These are phyloP conservation scores for Lepiota brunneoincarnata DNA, from an alignment of 768 basidiomycete genomes.

Conservation along the genomic window DNA sequence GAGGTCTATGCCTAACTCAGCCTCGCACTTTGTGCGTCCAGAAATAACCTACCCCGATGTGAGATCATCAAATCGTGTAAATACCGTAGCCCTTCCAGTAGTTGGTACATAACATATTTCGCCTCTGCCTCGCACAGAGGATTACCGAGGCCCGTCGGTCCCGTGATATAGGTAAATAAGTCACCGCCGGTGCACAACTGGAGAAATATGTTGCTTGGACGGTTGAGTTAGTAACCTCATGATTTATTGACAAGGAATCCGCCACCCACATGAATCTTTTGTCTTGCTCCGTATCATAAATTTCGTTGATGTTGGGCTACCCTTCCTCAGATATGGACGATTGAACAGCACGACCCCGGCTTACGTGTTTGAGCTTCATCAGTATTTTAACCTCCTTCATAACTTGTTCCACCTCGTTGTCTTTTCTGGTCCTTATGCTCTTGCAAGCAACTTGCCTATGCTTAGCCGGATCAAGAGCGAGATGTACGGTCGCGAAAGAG, in stretches of 20 bases:
- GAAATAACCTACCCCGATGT: slow-evolving; percentile 60
- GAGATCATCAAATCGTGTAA: slow-evolving; percentile 72
- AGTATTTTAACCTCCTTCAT: slow-evolving; percentile 81
- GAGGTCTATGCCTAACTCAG: slow-evolving; percentile 41
- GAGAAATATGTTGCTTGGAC: slow-evolving; percentile 71
- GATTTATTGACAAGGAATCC: not conserved
- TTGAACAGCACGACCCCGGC: slow-evolving; percentile 16
- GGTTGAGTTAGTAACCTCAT: not conserved
- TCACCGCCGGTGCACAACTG: slow-evolving; percentile 86
- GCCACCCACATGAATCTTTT: slow-evolving; percentile 53
- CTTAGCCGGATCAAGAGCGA: slow-evolving; percentile 63
- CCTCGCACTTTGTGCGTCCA: not conserved
- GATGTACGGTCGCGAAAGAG: slow-evolving; percentile 79
- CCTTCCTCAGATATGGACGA: not conserved
- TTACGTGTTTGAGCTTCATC: slow-evolving; percentile 67
- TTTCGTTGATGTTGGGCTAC: slow-evolving; percentile 80
- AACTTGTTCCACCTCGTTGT: slow-evolving; percentile 55
- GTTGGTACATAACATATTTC: slow-evolving; percentile 81
- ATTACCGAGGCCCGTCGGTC: slow-evolving; percentile 43
- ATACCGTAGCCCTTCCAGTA: slow-evolving; percentile 68
- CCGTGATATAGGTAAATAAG: slow-evolving; percentile 82
- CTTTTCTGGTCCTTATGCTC: slow-evolving; percentile 65
- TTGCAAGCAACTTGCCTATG: slow-evolving; percentile 83
- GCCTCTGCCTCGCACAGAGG: slow-evolving; percentile 76
- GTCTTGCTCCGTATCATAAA: slow-evolving; percentile 66